Evolutionary conservation across 2,329 filamentous ascomycete genomes (phyloP), one percentile per base, ranked within the genome.

Genomic region (Niveomyces coronatus): DNA sequence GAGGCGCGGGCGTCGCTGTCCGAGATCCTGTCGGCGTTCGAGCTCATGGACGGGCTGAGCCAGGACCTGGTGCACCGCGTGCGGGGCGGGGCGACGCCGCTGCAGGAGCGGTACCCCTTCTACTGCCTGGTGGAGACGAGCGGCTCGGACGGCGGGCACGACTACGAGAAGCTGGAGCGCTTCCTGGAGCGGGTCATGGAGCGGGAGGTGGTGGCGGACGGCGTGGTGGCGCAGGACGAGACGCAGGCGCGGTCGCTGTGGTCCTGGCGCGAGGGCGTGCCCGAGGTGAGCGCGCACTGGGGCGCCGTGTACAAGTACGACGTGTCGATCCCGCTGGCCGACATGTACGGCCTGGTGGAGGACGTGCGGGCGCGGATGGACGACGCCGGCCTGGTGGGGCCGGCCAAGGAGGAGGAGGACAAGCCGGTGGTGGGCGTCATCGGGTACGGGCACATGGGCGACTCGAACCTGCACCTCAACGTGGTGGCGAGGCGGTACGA

Each of bases 241-340:
- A 94, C 89, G 2, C 93, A 98, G 61, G 73, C 84, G 47, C 77
- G 76, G 53, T 71, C 81, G 4, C 71, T 98, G 36, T 98, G 91
- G 91, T 71, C 76, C 42, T 96, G 88, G 78, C 79, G 91, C 46
- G 91, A 98, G 67, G 86, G 87, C 49, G 85, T 98, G 49, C 81
- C 88, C 1, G 91, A 98, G 64, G 79, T 81, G 31, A 68, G 93
- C 18, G 85, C 85, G 45, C 87, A 95, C 58, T 86, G 83, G 63
- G 93, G 91, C 42, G 91, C 88, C 31, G 88, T 91, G 8, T 98
- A 98, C 74, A 98, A 98, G 65, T 98, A 98, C 59, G 91, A 98
- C 55, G 71, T 98, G 22, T 96, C 91, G 6, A 94, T 98, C 47
- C 91, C 91, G 2, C 71, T 98, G 19, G 63, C 74, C 10, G 81